Base-by-base conservation (phyloP, 352 stramenopile species). In the Phytopythium litorale region DNA sequence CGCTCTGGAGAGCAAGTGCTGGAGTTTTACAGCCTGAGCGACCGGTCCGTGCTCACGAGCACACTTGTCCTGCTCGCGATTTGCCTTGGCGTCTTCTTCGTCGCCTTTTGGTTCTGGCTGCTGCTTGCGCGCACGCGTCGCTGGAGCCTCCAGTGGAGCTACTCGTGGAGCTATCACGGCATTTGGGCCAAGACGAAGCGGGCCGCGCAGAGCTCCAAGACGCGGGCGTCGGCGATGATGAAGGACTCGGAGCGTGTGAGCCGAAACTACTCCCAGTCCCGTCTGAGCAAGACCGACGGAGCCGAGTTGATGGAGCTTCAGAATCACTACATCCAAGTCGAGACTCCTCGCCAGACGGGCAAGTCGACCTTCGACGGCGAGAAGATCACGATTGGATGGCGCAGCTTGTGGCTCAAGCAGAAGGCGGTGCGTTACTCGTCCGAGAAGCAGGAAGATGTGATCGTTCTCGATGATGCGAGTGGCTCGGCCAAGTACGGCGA, bases 21-120 rank as follows among this genome's bases (percentile, higher is more conserved):
- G 7, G 63, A 70, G 45, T 79, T 77, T 60, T 79, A 87, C 60
- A 76, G 67, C 40, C 75, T 83, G 67, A 58, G 71, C 19, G 66
- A 65, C 18, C 69, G 66, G 3, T 84, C 77, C 8, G 71, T 63
- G 0, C 38, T 79, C 11, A 65, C 56, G 2, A 71, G 84, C 42
- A 66, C 63, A 13, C 33, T 82, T 7, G 65, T 85, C 19, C 56
- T 86, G 12, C 30, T 89, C 0, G 64, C 23, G 1, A 72, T 87
- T 55, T 74, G 67, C 48, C 53, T 78, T 5, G 56, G 52, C 7
- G 58, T 84, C 23, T 79, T 78, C 48, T 66, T 78, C 48, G 37
- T 76, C 9, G 69, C 69, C 0, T 72, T 80, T 40, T 70, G 61
- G 58, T 72, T 75, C 60, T 57, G 76, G 1, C 33, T 80, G 12